phyloP scores from a whole-genome alignment of 1,139 yeast genomes.

The Blastobotrys persicus region DNA sequence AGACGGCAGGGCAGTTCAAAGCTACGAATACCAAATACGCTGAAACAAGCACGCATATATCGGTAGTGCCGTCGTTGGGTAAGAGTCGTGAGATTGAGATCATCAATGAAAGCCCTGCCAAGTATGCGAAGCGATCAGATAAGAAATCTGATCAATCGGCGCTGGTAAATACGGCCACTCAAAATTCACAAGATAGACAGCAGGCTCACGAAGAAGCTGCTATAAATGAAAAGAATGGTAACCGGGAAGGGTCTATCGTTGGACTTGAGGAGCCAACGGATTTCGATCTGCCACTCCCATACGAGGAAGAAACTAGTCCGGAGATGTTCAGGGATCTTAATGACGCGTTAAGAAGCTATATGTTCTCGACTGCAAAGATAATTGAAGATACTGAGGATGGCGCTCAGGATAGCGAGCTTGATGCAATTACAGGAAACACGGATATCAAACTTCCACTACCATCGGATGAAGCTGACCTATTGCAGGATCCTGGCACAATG shows the following conservation, averaged over 20 bases:
- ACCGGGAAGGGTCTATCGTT: not conserved
- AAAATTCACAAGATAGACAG: too few species aligned
- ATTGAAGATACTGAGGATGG: not conserved
- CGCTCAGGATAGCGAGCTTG: slow-evolving; percentile 18
- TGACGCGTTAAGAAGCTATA: slow-evolving; percentile 36
- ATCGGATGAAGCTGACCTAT: not conserved
- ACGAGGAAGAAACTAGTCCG: not conserved
- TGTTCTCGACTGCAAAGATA: slow-evolving; percentile 26
- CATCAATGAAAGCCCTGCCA: slow-evolving; percentile 17
- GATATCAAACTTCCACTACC: slow-evolving; percentile 15
- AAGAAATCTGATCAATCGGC: too few species aligned
- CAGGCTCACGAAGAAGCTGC: too few species aligned
- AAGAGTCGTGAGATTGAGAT: not conserved
- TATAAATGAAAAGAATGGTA: not conserved
- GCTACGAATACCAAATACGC: not conserved
- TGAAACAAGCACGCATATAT: not conserved
- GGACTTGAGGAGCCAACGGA: not conserved
- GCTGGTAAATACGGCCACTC: too few species aligned
- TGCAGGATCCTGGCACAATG: slow-evolving; percentile 27
- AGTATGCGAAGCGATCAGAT: not conserved
- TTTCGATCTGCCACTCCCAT: not conserved
- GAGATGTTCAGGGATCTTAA: slow-evolving; percentile 22
- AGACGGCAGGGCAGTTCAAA: not conserved
- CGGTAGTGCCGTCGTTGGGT: not conserved
- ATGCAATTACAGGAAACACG: slow-evolving; percentile 2